Base-by-base conservation (phyloP, 2,329 filamentous ascomycete species). In the Ceratocystis variospora region DNA sequence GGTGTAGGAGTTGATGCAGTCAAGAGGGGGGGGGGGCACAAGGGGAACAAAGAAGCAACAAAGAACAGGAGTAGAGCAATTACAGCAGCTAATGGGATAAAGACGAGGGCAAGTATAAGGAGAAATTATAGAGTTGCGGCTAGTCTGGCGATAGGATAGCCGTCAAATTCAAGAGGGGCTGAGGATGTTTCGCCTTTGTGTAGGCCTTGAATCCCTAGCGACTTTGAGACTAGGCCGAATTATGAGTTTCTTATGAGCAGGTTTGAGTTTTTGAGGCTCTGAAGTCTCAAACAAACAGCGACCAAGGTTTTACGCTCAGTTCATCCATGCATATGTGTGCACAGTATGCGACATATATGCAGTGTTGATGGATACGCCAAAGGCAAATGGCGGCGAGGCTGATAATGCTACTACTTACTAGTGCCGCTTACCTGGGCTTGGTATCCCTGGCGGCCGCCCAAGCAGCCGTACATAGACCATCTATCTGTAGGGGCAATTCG, bases 21-120 rank as follows among this genome's bases (percentile, higher is more conserved):
- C 22, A 31, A 55, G 50, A 55, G 50, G 28, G 28, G 28, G 50
- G 50, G 50, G 50, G 19, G 3, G 19, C 50, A 37, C 50, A 55
- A 55, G 50, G 25, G 25, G 46, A 55, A 55, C 50, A 55, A 55
- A 55, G 50, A 55, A 55, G 25, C 50, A 31, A 25, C 50, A 55
- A 55, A 25, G 50, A 55, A 55, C 50, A 55, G 50, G 25, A 55
- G 25, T 22, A 28, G 50, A 55, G 22, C 22, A 25, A 25, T 28
- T 15, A 3, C 5, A 55, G 50, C 8, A 31, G 22, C 19, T 22
- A 12, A 55, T 5, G 50, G 15, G 45, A 48, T 17, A 5, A 48
- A 17, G 19, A 48, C 46, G 19, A 48, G 19, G 46, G 46, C 5
- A 19, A 48, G 46, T 7, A 22, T 5, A 22, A 48, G 19, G 46